Conservation (phyloP, 768 basidiomycete species). For the Suillus ampliporus region DNA sequence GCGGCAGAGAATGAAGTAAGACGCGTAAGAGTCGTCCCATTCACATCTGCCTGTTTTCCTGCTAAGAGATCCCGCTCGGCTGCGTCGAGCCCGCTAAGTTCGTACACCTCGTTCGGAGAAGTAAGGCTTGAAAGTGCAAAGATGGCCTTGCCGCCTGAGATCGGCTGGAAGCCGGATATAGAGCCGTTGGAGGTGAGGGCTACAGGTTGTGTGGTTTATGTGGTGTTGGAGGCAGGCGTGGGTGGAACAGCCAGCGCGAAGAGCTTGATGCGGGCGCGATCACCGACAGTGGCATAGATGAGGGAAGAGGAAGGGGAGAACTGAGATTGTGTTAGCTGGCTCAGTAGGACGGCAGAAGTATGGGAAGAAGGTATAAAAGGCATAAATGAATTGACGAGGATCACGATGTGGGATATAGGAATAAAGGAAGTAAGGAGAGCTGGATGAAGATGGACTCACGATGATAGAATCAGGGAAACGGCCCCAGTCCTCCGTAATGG, state of each 20-base stretch:
- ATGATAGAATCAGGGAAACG: conserved; percentile 61
- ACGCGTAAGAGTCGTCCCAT: conserved; percentile 47
- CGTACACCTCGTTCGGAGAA: conserved; percentile 79
- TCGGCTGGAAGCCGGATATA: conserved; percentile 64
- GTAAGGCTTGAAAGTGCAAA: conserved; percentile 78
- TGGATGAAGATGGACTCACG: neutral
- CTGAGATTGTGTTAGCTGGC: conserved; percentile 43
- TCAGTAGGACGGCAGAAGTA: neutral
- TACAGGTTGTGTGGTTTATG: conserved; percentile 55
- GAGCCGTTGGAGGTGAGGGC: conserved; percentile 63
- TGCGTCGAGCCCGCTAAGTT: conserved; percentile 55
- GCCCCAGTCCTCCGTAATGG: conserved; percentile 86
- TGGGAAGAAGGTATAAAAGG: neutral
- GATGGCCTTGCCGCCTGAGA: conserved; percentile 65
- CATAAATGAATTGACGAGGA: neutral
- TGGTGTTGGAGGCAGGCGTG: conserved; percentile 60
- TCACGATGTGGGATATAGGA: neutral
- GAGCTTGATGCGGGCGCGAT: conserved; percentile 77
- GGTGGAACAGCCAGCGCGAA: conserved; percentile 71
- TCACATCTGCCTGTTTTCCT: conserved; percentile 33
- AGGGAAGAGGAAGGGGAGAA: conserved; percentile 75
- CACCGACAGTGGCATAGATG: conserved; percentile 78
- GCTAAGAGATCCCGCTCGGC: conserved; percentile 47
- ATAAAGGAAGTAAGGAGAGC: neutral
- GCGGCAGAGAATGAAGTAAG: conserved; percentile 69